Base-by-base conservation (phyloP, 345 rosid genomes). In the Anastatica hierochuntica region DNA sequence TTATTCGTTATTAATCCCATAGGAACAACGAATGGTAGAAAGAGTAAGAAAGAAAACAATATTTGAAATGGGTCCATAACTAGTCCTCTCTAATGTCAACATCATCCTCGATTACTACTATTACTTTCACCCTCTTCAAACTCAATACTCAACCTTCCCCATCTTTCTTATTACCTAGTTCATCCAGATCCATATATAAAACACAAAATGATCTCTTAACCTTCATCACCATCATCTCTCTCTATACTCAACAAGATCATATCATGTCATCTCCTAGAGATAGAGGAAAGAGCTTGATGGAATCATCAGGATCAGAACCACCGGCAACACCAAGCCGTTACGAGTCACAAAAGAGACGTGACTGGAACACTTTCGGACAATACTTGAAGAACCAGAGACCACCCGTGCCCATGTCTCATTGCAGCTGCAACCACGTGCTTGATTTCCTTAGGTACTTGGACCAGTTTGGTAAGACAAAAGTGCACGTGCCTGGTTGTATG, bases 291-390 rank as follows among this genome's bases (percentile, higher is more conserved):
- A 61, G 36, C 53, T 40, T 48, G 47, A 53, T 61, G 62, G 72
- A 68, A 48, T 60, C 72, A 47, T 68, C 72, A 55, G 56, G 67
- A 48, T 60, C 66, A 46, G 66, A 68, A n/a, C n/a, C n/a, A n/a
- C n/a, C 72, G 13, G 62, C 48, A 39, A 60, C 66, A 3, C 92
- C 92, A 8, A 83, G 87, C 62, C 82, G 92, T 10, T 83, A 83
- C 37, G 92, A 80, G 64, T 83, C 87, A 3, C 92, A 83, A 31
- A 83, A 83, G 66, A 69, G 87, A 64, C 73, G 92, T 12, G 92
- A 84, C 56, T 84, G 94, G 94, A 84, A 81, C 75, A 84, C 94
- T 14, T 84, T 84, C 54, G 83, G 94, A 8, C 92, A 83, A 58
- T 83, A 76, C 53, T 47, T 84, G 56, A 84, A 68, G 74, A 84